Evolutionary conservation across 169 alveolate species (phyloP).

Genomic region (Cardiosporidium cionae): DNA sequence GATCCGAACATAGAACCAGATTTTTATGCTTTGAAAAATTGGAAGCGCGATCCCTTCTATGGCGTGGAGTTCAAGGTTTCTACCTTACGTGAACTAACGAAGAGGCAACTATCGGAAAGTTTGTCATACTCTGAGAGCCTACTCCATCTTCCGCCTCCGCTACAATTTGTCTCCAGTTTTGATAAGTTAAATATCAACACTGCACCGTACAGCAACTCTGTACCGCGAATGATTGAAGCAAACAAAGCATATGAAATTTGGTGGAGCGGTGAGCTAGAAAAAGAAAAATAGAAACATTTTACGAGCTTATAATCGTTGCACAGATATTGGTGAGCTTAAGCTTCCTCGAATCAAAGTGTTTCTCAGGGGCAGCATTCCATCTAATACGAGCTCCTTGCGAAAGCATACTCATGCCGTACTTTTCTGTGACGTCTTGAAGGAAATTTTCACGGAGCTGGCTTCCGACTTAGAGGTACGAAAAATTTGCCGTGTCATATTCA

Average conservation of each 20-base stretch:
- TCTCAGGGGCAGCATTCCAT: conserved; percentile 12
- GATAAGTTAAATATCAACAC: conserved; percentile 15
- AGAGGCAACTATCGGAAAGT: neutral
- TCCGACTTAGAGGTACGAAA: neutral
- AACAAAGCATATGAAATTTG: conserved; percentile 18
- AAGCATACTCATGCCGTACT: conserved; percentile 11
- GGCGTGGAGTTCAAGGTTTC: conserved; percentile 26
- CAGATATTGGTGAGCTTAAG: neutral
- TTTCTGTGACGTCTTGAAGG: neutral
- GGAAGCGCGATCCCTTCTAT: conserved; percentile 27
- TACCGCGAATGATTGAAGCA: conserved; percentile 21
- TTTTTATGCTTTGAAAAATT: neutral
- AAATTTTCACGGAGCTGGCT: neutral
- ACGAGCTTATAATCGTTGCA: neutral
- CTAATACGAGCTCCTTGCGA: conserved; percentile 2
- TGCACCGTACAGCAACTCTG: conserved; percentile 5
- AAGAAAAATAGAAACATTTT: neutral
- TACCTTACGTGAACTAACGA: conserved; percentile 16
- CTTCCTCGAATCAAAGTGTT: conserved; percentile 22
- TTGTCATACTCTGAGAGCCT: conserved; percentile 16
- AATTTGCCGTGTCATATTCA: too few relatives aligned
- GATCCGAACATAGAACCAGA: conserved; percentile 23
- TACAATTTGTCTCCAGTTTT: conserved; percentile 17
- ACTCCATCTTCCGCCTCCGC: conserved; percentile 32
- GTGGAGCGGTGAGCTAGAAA: conserved; percentile 34